phyloP scores from a whole-genome alignment of 228 moss, liverwort and hornwort genomes.

The Sphagnum magellanicum region DNA sequence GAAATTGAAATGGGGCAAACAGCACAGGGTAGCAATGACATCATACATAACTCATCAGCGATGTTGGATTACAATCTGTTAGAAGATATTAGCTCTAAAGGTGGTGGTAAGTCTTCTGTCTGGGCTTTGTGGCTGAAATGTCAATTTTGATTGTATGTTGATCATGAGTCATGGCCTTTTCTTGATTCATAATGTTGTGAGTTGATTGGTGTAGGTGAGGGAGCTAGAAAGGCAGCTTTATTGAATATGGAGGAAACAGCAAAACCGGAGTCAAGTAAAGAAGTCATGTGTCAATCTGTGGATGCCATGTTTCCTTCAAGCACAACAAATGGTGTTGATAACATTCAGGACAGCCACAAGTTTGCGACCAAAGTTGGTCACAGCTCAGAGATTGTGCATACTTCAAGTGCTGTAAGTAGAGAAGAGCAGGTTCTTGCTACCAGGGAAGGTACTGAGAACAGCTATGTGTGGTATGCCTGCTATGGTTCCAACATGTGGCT shows the following conservation, averaged over 20 bases:
- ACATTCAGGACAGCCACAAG: background rate
- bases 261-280: background rate
- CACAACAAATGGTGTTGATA: no score
- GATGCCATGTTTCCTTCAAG: background rate
- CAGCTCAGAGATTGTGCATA: background rate
- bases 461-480: constrained; percentile 44
- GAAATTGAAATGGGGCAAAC: background rate
- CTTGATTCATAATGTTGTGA: background rate
- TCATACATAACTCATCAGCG: background rate
- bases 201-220: constrained; percentile 1
- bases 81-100: background rate
- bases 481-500: constrained; percentile 48
- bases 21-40: background rate
- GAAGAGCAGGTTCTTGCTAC: background rate
- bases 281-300: background rate
- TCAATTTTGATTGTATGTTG: background rate
- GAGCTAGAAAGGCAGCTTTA: background rate
- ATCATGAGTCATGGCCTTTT: background rate
- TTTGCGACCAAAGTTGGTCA: background rate
- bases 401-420: background rate
- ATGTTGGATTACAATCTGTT: background rate
- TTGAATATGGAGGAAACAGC: background rate
- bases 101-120: background rate
- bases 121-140: background rate
- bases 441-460: constrained; percentile 11